A percentile compares a stretch with the other conserved stretches of the same genome.
Conservation (phyloP, 169 alveolate species). For the Amoebophrya sp. region DNA sequence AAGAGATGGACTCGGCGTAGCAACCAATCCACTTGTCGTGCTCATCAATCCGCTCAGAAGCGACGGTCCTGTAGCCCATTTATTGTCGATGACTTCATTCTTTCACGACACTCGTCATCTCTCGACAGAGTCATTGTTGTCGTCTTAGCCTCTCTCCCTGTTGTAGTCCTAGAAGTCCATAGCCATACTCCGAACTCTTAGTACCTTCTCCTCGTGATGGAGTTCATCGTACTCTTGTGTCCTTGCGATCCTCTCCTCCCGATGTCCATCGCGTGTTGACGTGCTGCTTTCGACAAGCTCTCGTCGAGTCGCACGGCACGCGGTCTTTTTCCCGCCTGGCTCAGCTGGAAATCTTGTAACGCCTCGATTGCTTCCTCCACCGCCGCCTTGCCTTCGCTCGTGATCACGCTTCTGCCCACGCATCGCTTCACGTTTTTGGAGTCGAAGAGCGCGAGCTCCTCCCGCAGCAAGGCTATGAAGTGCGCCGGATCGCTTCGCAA, state of each 20-base stretch:
- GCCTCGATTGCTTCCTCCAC: not conserved
- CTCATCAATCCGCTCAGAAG: not conserved
- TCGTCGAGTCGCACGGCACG: not conserved
- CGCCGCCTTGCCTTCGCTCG: not conserved
- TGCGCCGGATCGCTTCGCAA: not conserved
- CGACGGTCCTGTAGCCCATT: not conserved
- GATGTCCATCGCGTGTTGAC: not conserved
- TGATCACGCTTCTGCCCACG: not conserved
- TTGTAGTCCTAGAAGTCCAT: too few relatives aligned
- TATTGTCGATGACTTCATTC: too few relatives aligned
- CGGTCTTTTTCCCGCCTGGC: not conserved
- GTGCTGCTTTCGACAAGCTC: not conserved
- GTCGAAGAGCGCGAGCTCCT: not conserved
- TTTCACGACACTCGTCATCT: too few relatives aligned
- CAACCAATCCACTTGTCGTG: not conserved
- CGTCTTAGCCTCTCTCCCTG: too few relatives aligned
- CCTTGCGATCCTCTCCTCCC: not conserved
- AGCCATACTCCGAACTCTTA: too few relatives aligned
- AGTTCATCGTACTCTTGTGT: not conserved
- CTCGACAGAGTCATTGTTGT: too few relatives aligned
- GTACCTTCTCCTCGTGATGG: too few relatives aligned
- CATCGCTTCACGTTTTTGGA: not conserved
- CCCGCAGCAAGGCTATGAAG: not conserved
- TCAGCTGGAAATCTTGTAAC: too few relatives aligned
- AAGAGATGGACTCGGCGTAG: not conserved